Conservation (phyloP, 805 yeast species). For the Wickerhamomyces mucosus region DNA sequence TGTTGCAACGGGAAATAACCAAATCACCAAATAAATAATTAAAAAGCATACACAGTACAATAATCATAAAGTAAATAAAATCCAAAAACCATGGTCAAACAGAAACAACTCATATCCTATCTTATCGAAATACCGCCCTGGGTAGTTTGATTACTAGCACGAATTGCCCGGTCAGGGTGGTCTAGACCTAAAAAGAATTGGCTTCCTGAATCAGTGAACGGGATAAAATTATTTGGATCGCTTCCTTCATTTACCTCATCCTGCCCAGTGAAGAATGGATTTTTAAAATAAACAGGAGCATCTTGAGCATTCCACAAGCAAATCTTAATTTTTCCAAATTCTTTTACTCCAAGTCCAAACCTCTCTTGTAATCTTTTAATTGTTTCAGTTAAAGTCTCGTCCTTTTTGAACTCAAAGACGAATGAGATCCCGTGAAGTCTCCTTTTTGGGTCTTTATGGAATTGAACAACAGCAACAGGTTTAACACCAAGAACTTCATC, state of each 20-base stretch:
- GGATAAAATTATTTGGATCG: constrained; percentile 20
- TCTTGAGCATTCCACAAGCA: constrained; percentile 23
- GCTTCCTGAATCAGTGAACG: constrained; percentile 45
- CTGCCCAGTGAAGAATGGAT: background rate
- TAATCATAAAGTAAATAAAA: constrained; percentile 1
- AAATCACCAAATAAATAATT: background rate
- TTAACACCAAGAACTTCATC: constrained; percentile 18
- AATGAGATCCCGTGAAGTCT: constrained; percentile 80
- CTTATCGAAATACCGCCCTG: constrained; percentile 32
- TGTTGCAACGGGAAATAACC: background rate
- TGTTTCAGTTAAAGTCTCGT: constrained; percentile 56
- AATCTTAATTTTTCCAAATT: constrained; percentile 67
- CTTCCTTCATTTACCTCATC: constrained; percentile 11
- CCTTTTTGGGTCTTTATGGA: constrained; percentile 50
- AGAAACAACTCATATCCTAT: too few relatives aligned
- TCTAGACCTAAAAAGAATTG: constrained; percentile 66
- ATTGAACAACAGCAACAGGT: constrained; percentile 65
- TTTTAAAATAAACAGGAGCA: constrained; percentile 33
- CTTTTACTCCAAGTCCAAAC: constrained; percentile 71
- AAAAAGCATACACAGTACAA: constrained; percentile 1
- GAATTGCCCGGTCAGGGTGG: constrained; percentile 74
- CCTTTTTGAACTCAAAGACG: constrained; percentile 58
- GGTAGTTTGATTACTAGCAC: constrained; percentile 41
- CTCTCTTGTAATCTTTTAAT: constrained; percentile 55
- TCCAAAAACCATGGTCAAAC: too few relatives aligned